A percentile compares a stretch with the other conserved stretches of the same genome.
These are phyloP conservation scores for Botrytis galanthina DNA, from an alignment of 2,329 filamentous ascomycete species.

Conservation along the genomic window DNA sequence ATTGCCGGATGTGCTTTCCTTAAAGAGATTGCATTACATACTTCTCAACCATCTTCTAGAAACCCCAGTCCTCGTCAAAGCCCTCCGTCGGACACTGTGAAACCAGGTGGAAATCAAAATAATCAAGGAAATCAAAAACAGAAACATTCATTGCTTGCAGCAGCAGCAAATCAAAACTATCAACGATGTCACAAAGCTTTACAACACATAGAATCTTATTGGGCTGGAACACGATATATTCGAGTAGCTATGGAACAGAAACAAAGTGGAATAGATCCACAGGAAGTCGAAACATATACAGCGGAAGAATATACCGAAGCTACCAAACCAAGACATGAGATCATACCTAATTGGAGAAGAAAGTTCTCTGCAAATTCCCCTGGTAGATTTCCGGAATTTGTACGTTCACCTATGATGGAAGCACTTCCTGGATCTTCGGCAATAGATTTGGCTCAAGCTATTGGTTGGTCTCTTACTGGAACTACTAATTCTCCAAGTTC, in stretches of 20 bases:
- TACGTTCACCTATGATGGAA: constrained; percentile 46
- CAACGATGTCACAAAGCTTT: constrained; percentile 82
- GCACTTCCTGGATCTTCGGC: constrained; percentile 43
- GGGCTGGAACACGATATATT: constrained; percentile 85
- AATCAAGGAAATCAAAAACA: constrained; percentile 34
- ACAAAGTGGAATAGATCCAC: constrained; percentile 77
- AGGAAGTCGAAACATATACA: constrained; percentile 52
- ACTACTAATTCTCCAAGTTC: constrained; percentile 83
- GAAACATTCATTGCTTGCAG: constrained; percentile 74
- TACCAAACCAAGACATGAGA: constrained; percentile 53
- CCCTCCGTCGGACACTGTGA: constrained; percentile 16
- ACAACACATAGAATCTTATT: constrained; percentile 77
- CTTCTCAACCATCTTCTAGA: constrained; percentile 62
- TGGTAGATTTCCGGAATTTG: constrained; percentile 31
- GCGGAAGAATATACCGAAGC: constrained; percentile 70
- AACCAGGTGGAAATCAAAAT: constrained; percentile 30
- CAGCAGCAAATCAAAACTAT: constrained; percentile 82
- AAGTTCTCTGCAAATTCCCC: constrained; percentile 31
- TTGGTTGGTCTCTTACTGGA: constrained; percentile 85
- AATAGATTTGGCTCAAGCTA: constrained; percentile 52
- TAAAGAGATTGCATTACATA: constrained; percentile 73
- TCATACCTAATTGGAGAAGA: constrained; percentile 41
- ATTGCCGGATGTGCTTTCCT: constrained; percentile 87
- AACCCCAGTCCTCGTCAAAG: constrained; percentile 41
- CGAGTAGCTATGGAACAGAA: constrained; percentile 84